phyloP scores from a whole-genome alignment of 139 green algal species.

The Trebouxia sp. region DNA sequence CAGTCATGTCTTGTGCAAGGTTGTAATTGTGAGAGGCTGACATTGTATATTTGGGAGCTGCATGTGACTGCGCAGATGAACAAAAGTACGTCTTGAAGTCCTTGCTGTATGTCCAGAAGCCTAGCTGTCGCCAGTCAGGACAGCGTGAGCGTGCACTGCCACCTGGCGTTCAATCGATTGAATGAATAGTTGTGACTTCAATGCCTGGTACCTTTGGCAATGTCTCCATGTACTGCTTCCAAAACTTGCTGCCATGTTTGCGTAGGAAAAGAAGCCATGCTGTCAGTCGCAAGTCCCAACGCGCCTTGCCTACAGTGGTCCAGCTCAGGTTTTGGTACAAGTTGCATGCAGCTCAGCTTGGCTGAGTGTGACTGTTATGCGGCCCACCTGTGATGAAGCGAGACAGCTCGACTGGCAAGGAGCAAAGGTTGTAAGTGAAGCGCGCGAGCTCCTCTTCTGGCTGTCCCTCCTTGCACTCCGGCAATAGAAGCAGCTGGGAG shows the following conservation, averaged over 20 bases:
- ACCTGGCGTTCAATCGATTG: no score
- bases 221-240: not conserved
- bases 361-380: not conserved
- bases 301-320: not conserved
- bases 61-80: no score
- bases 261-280: slow-evolving; percentile 6
- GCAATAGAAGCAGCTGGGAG: not conserved
- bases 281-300: slow-evolving; percentile 5
- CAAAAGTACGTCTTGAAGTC: no score
- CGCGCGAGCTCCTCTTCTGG: not conserved
- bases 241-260: not conserved
- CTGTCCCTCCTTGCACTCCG: not conserved
- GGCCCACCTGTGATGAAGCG: not conserved
- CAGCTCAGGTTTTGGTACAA: not conserved
- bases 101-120: no score
- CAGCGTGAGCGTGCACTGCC: no score
- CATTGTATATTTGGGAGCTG: no score
- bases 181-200: no score
- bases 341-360: not conserved
- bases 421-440: not conserved
- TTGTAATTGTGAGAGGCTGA: no score
- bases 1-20: no score
- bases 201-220: slow-evolving; percentile 4
- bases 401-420: not conserved
- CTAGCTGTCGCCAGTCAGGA: no score